These are phyloP conservation scores for Scheffersomyces lignicola DNA, from an alignment of 1,139 yeast species.

Conservation along the genomic window DNA sequence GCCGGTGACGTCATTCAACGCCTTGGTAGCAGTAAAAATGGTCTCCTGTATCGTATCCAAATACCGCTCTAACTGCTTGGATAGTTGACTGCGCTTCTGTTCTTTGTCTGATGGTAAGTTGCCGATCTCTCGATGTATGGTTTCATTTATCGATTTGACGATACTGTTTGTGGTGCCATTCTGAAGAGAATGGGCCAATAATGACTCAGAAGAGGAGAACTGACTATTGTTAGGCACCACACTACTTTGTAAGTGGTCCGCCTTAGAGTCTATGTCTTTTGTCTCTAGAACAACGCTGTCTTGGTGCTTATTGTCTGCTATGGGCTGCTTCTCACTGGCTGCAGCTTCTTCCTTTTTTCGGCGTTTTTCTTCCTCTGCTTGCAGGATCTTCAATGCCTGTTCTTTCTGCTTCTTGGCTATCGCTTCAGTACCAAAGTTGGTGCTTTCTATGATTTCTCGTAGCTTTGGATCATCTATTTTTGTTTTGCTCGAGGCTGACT, in stretches of 20 bases:
- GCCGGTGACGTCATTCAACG: constrained; percentile 90
- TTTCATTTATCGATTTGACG: constrained; percentile 11
- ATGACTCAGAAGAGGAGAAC: background rate
- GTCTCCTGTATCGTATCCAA: constrained; percentile 67
- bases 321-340: constrained; percentile 9
- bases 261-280: constrained; percentile 6
- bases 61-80: constrained; percentile 47
- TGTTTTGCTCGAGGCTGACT: too few relatives aligned
- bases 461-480: constrained; percentile 13
- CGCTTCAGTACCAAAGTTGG: constrained; percentile 21
- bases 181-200: background rate
- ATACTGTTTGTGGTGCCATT: background rate
- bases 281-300: constrained; percentile 6
- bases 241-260: constrained; percentile 1
- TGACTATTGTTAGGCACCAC: background rate
- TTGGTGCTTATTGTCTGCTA: constrained; percentile 8
- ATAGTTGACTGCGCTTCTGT: constrained; percentile 16
- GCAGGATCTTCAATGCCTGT: too few relatives aligned
- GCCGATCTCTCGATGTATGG: constrained; percentile 22
- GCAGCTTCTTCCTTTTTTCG: constrained; percentile 10
- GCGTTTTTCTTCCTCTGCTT: constrained; percentile 9
- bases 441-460: constrained; percentile 20
- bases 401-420: constrained; percentile 10
- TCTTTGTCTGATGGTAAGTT: constrained; percentile 35
- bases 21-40: constrained; percentile 66